Percentiles rank a stretch among this genome's conserved stretches.
phyloP scores from a whole-genome alignment of 371 early-diverging fungal species.

The Agmasoma carcini region DNA sequence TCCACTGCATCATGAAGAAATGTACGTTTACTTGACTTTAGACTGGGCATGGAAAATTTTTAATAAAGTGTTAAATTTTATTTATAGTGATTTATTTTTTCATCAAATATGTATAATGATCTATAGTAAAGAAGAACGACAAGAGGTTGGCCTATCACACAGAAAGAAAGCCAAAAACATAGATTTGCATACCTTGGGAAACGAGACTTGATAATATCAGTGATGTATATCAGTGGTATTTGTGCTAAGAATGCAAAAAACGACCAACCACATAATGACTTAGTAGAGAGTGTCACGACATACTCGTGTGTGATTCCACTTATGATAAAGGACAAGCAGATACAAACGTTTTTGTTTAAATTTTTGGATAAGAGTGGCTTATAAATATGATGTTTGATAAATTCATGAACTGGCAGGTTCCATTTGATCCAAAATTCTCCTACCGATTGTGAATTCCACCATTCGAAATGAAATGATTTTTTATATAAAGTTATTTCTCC shows the following conservation, averaged over 20 bases:
- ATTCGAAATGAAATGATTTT: slow-evolving; percentile 90
- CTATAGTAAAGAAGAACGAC: slow-evolving; percentile 31
- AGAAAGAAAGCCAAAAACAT: slow-evolving; percentile 45
- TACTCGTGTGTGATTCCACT: slow-evolving; percentile 72
- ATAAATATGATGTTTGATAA: slow-evolving; percentile 77
- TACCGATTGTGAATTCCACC: slow-evolving; percentile 86
- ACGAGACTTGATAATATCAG: slow-evolving; percentile 14
- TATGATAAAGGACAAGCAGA: slow-evolving; percentile 66
- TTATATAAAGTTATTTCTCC: slow-evolving; percentile 82
- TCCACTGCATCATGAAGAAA: slow-evolving; percentile 48
- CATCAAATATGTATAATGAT: too few species aligned
- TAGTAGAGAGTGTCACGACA: slow-evolving; percentile 63
- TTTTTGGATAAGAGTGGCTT: slow-evolving; percentile 62
- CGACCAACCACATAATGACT: slow-evolving; percentile 62
- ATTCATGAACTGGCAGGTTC: slow-evolving; percentile 88
- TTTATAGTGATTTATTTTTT: too few species aligned
- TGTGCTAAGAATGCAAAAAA: slow-evolving; percentile 75
- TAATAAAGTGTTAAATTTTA: too few species aligned
- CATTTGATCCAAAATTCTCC: slow-evolving; percentile 86
- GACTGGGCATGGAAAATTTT: too few species aligned
- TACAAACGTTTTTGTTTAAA: slow-evolving; percentile 61
- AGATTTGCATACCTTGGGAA: slow-evolving; percentile 29
- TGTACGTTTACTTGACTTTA: slow-evolving; percentile 28
- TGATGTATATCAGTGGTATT: slow-evolving; percentile 66
- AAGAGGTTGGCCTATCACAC: slow-evolving; percentile 42